A percentile compares a stretch with the other conserved stretches of the same genome.
These are phyloP conservation scores for Chaetomidium leptoderma DNA, from an alignment of 495 filamentous ascomycete genomes.

Conservation along the genomic window DNA sequence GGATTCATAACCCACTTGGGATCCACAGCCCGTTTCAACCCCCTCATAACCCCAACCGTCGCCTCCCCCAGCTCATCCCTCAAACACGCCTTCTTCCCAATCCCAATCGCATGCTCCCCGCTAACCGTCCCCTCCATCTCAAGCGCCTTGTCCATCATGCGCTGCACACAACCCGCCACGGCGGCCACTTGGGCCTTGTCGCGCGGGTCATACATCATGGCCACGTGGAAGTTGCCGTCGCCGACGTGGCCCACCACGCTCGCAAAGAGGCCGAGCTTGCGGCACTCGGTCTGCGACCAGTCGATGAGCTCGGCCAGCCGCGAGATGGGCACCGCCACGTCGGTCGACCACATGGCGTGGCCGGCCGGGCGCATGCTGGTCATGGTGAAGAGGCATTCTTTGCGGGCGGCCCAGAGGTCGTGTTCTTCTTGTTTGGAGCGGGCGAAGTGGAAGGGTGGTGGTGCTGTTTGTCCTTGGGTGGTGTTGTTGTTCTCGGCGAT, in stretches of 20 bases:
- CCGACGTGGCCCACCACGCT: slow-evolving; percentile 74
- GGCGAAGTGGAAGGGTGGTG: slow-evolving; percentile 53
- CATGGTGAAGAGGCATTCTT: slow-evolving; percentile 60
- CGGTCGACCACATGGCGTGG: slow-evolving; percentile 62
- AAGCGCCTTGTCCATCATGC: slow-evolving; percentile 33
- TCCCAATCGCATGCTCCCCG: slow-evolving; percentile 37
- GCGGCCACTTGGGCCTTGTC: slow-evolving; percentile 22
- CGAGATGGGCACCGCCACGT: slow-evolving; percentile 67
- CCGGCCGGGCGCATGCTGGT: slow-evolving; percentile 46
- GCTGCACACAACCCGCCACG: slow-evolving; percentile 22
- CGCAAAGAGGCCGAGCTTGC: slow-evolving; percentile 60
- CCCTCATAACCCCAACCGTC: slow-evolving; percentile 33
- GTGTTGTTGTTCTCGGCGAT: background rate
- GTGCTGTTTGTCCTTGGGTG: background rate
- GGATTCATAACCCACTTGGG: slow-evolving; percentile 37
- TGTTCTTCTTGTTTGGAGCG: slow-evolving; percentile 52
- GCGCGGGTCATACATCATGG: slow-evolving; percentile 33
- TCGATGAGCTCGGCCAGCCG: slow-evolving; percentile 64
- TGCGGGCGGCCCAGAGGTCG: slow-evolving; percentile 64
- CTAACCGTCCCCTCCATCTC: slow-evolving; percentile 40
- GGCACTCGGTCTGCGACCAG: slow-evolving; percentile 59
- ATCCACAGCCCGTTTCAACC: slow-evolving; percentile 32
- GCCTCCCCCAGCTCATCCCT: slow-evolving; percentile 31
- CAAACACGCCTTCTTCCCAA: slow-evolving; percentile 35
- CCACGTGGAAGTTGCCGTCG: slow-evolving; percentile 37